Evolutionary conservation across 495 filamentous ascomycete genomes (phyloP).

Genomic region (Pseudomonodictys pantanalensis): DNA sequence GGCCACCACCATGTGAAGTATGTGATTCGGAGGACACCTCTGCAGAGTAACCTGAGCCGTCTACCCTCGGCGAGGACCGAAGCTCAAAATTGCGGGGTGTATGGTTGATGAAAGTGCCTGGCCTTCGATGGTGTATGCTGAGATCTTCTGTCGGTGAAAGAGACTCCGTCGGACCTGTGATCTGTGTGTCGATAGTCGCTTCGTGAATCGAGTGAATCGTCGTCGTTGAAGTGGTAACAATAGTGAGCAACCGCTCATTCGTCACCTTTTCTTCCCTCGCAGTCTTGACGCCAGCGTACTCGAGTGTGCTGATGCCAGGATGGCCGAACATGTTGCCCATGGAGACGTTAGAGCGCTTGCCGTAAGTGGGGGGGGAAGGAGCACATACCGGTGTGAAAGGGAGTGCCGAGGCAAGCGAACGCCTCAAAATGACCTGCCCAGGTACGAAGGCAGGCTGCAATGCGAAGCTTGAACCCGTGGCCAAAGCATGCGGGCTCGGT

Average conservation of each 20-base stretch:
- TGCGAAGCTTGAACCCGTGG: too few species aligned
- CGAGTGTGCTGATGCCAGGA: conserved; percentile 25
- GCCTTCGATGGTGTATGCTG: conserved; percentile 1
- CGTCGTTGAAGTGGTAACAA: neutral
- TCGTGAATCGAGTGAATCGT: neutral
- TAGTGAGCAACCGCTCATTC: too few species aligned
- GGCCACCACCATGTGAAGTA: neutral
- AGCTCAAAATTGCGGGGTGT: conserved; percentile 31
- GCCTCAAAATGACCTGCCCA: too few species aligned
- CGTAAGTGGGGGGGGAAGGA: too few species aligned
- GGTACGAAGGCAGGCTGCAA: too few species aligned
- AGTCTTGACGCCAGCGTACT: conserved; percentile 14
- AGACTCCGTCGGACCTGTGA: neutral
- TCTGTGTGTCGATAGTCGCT: neutral
- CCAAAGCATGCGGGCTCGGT: too few species aligned
- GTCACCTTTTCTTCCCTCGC: neutral
- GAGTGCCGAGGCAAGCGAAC: too few species aligned
- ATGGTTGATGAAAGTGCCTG: conserved; percentile 31
- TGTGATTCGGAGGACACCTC: neutral
- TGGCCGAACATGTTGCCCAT: conserved; percentile 26
- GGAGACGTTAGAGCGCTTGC: too few species aligned
- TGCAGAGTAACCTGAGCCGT: neutral
- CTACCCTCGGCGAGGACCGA: neutral
- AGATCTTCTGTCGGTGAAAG: conserved; percentile 3
- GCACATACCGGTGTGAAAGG: too few species aligned